A percentile compares a stretch with the other conserved stretches of the same genome.
Conservation (phyloP, 208 protist genomes). For the Crithidia expoeki region DNA sequence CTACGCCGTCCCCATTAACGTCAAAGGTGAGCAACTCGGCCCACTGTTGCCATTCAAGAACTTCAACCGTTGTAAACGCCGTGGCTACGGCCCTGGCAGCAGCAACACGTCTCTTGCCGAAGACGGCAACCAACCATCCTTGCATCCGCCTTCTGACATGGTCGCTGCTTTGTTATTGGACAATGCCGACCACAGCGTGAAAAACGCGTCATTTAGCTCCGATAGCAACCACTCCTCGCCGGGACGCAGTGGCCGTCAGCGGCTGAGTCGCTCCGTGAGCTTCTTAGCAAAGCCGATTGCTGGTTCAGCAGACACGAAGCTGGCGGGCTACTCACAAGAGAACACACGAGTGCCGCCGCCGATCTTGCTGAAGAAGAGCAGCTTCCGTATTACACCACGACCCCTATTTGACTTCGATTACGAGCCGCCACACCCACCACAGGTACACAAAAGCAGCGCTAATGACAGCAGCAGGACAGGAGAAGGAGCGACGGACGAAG, state of each 20-base stretch:
- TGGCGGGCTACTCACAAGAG: too few relatives aligned
- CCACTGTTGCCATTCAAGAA: slow-evolving; percentile 8
- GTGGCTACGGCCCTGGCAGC: slow-evolving; percentile 24
- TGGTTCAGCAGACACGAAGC: too few relatives aligned
- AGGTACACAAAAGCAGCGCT: neutral
- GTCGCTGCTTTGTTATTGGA: neutral
- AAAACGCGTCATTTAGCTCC: neutral
- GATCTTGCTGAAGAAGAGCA: slow-evolving; percentile 29
- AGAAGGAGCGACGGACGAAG: neutral
- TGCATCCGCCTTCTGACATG: neutral
- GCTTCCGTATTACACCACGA: slow-evolving; percentile 6
- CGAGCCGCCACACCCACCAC: slow-evolving; percentile 19
- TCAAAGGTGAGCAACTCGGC: slow-evolving; percentile 11
- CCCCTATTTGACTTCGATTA: slow-evolving; percentile 29
- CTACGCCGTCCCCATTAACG: slow-evolving; percentile 18
- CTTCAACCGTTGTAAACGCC: slow-evolving; percentile 7
- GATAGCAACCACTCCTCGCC: slow-evolving; percentile 1
- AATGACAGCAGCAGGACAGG: neutral
- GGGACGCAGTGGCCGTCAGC: neutral
- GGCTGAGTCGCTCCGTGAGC: slow-evolving; percentile 10
- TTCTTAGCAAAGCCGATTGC: neutral
- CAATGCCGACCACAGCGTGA: neutral
- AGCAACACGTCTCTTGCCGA: slow-evolving; percentile 1
- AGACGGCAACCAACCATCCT: neutral
- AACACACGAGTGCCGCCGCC: neutral